Conservation (phyloP, 495 filamentous ascomycete genomes). For the Aspergillus hancockii region DNA sequence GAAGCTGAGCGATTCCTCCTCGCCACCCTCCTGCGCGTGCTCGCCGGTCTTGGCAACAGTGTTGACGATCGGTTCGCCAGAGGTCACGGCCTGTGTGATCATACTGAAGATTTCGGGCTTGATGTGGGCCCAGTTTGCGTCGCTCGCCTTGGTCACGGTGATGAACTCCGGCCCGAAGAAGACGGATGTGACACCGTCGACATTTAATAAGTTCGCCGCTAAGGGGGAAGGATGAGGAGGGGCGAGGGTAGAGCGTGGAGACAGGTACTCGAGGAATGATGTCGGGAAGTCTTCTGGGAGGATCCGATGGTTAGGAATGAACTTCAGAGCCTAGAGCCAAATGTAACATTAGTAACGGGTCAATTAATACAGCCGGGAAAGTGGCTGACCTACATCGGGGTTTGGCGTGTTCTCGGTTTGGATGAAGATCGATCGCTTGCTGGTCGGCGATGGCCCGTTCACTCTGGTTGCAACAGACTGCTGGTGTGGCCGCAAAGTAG, state of each 20-base stretch:
- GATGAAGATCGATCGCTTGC: slow-evolving; percentile 87
- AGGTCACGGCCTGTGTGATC: slow-evolving; percentile 86
- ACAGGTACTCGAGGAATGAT: slow-evolving; percentile 87
- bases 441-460: slow-evolving; percentile 36
- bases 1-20: slow-evolving; percentile 70
- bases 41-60: slow-evolving; percentile 62
- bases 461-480: slow-evolving; percentile 39
- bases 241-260: slow-evolving; percentile 81
- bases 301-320: slow-evolving; percentile 82
- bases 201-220: slow-evolving; percentile 82
- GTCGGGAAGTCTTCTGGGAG: slow-evolving; percentile 70
- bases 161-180: slow-evolving; percentile 97
- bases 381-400: slow-evolving; percentile 61
- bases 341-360: neutral
- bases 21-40: slow-evolving; percentile 53
- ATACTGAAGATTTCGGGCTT: slow-evolving; percentile 93
- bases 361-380: neutral
- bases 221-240: slow-evolving; percentile 92
- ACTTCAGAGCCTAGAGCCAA: slow-evolving; percentile 72
- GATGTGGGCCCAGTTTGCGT: slow-evolving; percentile 89
- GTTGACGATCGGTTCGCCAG: slow-evolving; percentile 78
- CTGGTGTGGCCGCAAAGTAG: slow-evolving; percentile 48
- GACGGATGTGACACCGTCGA: slow-evolving; percentile 90
- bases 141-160: slow-evolving; percentile 86
- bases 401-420: slow-evolving; percentile 95